These are phyloP conservation scores for Linanthus parryae DNA, from an alignment of 148 eudicot genomes.

Conservation along the genomic window DNA sequence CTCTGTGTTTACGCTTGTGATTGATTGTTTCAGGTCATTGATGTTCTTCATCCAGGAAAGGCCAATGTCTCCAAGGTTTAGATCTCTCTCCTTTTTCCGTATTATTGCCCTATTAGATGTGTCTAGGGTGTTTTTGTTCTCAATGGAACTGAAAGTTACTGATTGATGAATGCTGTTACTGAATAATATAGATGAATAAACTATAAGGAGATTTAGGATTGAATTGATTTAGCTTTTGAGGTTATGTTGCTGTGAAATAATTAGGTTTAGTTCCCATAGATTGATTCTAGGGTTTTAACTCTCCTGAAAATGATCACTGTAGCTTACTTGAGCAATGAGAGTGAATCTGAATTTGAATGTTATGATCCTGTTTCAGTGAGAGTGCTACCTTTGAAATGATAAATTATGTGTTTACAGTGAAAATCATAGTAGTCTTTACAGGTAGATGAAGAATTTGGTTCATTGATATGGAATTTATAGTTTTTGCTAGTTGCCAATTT, in stretches of 20 bases:
- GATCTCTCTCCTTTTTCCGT: not conserved
- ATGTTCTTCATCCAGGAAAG: constrained; percentile 85
- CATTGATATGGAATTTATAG: too few species aligned
- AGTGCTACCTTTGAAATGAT: too few species aligned
- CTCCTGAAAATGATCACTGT: too few species aligned
- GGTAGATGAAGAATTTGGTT: too few species aligned
- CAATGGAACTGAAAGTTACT: too few species aligned
- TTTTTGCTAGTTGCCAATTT: too few species aligned
- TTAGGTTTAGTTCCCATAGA: not conserved
- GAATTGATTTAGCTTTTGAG: not conserved
- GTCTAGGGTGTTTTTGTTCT: too few species aligned
- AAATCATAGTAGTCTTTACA: too few species aligned
- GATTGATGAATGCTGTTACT: not conserved
- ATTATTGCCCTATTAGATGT: not conserved
- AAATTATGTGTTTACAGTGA: too few species aligned
- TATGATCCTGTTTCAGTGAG: too few species aligned
- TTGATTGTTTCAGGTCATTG: constrained; percentile 42
- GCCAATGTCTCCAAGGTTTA: constrained; percentile 79
- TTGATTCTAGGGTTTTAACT: not conserved
- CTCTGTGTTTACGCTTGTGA: not conserved
- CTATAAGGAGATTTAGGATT: not conserved
- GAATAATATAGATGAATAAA: not conserved
- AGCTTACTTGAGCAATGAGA: too few species aligned
- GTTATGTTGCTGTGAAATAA: not conserved
- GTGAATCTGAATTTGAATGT: too few species aligned